Percentiles rank a stretch among this genome's conserved stretches.
These are phyloP conservation scores for Porcisia hertigi DNA, from an alignment of 208 protist species.

Conservation along the genomic window DNA sequence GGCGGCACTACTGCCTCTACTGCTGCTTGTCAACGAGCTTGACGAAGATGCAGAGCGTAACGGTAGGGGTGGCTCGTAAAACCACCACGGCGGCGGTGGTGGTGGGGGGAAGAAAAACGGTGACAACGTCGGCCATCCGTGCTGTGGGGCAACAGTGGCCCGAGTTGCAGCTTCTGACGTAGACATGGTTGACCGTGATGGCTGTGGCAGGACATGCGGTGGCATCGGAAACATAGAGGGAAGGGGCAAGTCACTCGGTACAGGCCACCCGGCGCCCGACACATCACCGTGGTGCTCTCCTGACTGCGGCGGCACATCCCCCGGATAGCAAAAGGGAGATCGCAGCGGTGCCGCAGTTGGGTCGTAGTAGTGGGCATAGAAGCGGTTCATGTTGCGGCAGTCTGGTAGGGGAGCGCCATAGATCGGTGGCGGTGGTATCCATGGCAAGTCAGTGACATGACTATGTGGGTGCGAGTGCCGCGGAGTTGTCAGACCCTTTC, in stretches of 20 bases:
- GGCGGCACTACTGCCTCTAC: constrained; percentile 3
- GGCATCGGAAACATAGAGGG: constrained; percentile 67
- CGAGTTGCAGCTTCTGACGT: neutral
- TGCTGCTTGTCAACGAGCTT: neutral
- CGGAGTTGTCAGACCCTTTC: neutral
- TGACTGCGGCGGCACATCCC: neutral
- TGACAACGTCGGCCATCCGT: neutral
- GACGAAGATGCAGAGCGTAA: neutral
- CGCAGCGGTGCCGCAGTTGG: neutral
- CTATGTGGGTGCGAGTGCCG: neutral
- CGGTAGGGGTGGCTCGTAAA: neutral
- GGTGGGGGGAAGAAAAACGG: constrained; percentile 14
- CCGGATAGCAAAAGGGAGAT: neutral
- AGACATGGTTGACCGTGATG: constrained; percentile 1
- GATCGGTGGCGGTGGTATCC: constrained; percentile 40
- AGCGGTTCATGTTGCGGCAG: constrained; percentile 1
- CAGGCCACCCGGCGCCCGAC: constrained; percentile 38
- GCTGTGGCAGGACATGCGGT: constrained; percentile 29
- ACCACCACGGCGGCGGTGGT: constrained; percentile 31
- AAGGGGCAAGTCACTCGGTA: constrained; percentile 59
- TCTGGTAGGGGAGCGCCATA: constrained; percentile 9
- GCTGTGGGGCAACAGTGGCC: neutral
- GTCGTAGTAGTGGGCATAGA: constrained; percentile 27
- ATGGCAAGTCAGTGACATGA: constrained; percentile 19
- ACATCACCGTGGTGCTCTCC: neutral